Base-by-base conservation (phyloP, 139 green algal species). In the Trebouxia sp. region DNA sequence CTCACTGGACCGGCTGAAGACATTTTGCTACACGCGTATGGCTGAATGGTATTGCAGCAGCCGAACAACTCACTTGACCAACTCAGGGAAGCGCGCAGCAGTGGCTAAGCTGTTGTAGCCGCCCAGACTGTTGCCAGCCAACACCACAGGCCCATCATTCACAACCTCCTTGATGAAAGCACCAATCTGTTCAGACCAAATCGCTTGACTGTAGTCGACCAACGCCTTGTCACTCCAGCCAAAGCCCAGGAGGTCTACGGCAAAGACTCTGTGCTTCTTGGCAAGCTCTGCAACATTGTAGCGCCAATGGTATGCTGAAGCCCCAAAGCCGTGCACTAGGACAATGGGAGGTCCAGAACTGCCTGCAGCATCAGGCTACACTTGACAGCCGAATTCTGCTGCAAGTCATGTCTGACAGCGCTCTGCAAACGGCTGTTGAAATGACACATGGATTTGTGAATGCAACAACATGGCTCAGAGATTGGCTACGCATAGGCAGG, bases 301-400 rank as follows among this genome's bases (percentile, higher is more conserved):
- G n/a, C 91, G 81, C 87, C 88, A 94, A 76, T 94, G 90, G 79
- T 94, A 92, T 12, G 87, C 88, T 11, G 80, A 90, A 1, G 92
- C 93, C 6, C 94, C 94, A 81, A 97, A 97, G 26, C 93, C 93
- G 80, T 97, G 93, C 1, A 97, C 77, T 32, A 94, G 53, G 30
- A 96, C 58, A 4, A 93, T 69, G 5, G 88, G 87, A 12, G 84
- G 55, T 41, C 85, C 86, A 45, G 47, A 79, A 20, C 28, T 35
- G 9, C 74, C 74, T 79, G 74, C 74, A 45, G 17, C 28, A 17
- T n/a, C n/a, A n/a, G n/a, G n/a, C n/a, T n/a, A n/a, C n/a, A n/a
- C n/a, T n/a, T n/a, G n/a, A n/a, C n/a, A n/a, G n/a, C n/a, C n/a
- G n/a, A n/a, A n/a, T n/a, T n/a, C n/a, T n/a, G n/a, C n/a, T n/a